A percentile compares a stretch with the other conserved stretches of the same genome.
These are phyloP conservation scores for Aspergillus novofumigatus DNA, from an alignment of 2,329 filamentous ascomycete species.

Conservation along the genomic window DNA sequence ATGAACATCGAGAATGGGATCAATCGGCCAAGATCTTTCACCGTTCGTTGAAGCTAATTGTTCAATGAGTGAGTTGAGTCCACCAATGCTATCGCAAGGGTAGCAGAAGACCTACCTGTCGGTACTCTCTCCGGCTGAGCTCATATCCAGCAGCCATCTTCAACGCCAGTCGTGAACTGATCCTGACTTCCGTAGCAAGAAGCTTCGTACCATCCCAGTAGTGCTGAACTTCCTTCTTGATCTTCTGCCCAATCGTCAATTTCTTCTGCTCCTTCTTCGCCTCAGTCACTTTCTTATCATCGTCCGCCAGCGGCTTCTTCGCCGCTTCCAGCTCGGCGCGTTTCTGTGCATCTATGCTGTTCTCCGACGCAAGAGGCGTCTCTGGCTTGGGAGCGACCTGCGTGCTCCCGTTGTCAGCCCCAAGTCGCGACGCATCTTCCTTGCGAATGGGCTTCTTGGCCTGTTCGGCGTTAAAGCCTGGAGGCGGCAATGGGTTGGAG, in stretches of 20 bases:
- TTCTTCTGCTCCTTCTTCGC: constrained; percentile 74
- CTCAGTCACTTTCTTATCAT: constrained; percentile 57
- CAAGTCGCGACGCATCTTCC: constrained; percentile 39
- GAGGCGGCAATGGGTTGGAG: constrained; percentile 64
- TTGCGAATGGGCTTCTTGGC: constrained; percentile 77
- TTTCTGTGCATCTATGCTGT: constrained; percentile 46
- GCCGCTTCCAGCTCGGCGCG: constrained; percentile 61
- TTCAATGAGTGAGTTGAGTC: constrained; percentile 8
- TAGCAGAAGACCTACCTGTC: constrained; percentile 55
- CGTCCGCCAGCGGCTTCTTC: constrained; percentile 49
- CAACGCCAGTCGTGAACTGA: constrained; percentile 82
- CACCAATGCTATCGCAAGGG: background rate
- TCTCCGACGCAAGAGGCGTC: constrained; percentile 42
- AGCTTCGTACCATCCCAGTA: constrained; percentile 99
- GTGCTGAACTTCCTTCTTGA: constrained; percentile 89
- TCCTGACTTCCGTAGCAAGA: constrained; percentile 84
- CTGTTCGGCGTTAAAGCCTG: constrained; percentile 84
- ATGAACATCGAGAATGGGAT: constrained; percentile 97
- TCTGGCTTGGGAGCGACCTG: constrained; percentile 38
- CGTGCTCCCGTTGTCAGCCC: constrained; percentile 28
- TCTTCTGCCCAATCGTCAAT: constrained; percentile 80
- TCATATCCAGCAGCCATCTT: constrained; percentile 99
- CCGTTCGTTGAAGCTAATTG: constrained; percentile 71
- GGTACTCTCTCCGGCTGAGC: constrained; percentile 85
- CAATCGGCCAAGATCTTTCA: constrained; percentile 86